Conservation (phyloP, 345 rosid species). For the Syzygium aromaticum region DNA sequence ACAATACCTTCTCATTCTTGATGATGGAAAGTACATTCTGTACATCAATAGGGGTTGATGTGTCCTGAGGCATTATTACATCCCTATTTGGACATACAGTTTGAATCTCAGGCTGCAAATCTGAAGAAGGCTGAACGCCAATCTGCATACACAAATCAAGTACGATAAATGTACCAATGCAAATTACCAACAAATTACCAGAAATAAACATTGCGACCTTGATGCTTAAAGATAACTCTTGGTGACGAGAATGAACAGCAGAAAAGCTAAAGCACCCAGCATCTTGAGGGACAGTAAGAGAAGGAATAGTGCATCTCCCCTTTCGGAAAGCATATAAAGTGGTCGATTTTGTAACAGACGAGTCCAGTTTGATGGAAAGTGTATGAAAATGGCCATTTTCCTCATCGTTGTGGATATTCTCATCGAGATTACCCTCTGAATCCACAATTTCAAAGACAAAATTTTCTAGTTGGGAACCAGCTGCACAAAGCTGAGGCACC, state of each 20-base stretch:
- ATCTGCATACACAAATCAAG: conserved; percentile 8
- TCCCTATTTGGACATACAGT: not conserved
- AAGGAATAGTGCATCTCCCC: conserved; percentile 39
- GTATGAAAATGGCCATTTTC: conserved; percentile 26
- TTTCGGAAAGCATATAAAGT: conserved; percentile 30
- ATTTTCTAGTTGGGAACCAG: conserved; percentile 40
- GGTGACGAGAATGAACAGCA: conserved; percentile 32
- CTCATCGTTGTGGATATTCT: conserved; percentile 36
- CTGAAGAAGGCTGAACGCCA: conserved; percentile 2
- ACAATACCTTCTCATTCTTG: not conserved
- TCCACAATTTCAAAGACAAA: conserved; percentile 36
- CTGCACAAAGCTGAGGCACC: conserved; percentile 29
- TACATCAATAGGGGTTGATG: not conserved
- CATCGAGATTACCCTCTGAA: conserved; percentile 31
- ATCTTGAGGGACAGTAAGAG: conserved; percentile 27
- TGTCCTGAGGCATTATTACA: not conserved
- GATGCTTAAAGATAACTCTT: conserved; percentile 26
- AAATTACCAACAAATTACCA: not conserved
- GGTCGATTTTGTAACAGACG: not conserved
- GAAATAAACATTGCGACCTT: conserved; percentile 9
- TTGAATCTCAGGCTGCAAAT: conserved; percentile 1
- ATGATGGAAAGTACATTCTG: not conserved
- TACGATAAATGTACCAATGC: not conserved
- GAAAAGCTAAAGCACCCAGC: conserved; percentile 30
- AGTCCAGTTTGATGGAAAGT: conserved; percentile 23